phyloP scores from a whole-genome alignment of 2,329 filamentous ascomycete species.

The Penicillium griseofulvum region DNA sequence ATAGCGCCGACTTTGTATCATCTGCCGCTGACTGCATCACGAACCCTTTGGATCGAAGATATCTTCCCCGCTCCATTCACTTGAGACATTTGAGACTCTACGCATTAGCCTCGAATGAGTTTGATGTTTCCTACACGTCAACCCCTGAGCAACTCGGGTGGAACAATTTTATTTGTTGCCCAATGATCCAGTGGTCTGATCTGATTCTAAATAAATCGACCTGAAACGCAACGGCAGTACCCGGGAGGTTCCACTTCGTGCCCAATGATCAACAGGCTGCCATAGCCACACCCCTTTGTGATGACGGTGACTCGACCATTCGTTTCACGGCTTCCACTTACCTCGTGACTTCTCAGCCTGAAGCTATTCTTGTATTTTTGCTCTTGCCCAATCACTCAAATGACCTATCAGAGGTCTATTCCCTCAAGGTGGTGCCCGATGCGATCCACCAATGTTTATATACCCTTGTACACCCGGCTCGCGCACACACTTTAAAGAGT shows the following conservation, averaged over 20 bases:
- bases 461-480: conserved; percentile 13
- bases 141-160: not conserved
- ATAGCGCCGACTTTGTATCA: conserved; percentile 2
- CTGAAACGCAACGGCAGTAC: conserved; percentile 9
- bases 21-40: conserved; percentile 9
- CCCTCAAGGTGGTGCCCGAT: conserved; percentile 24
- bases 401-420: conserved; percentile 22
- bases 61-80: not conserved
- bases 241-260: conserved; percentile 9
- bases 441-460: conserved; percentile 20
- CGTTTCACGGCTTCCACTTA: conserved; percentile 12
- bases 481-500: conserved; percentile 12
- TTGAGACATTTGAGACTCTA: not conserved
- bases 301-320: conserved; percentile 1
- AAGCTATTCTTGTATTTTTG: conserved; percentile 20
- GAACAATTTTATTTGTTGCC: conserved; percentile 4
- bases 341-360: conserved; percentile 17
- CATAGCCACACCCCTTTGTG: conserved; percentile 7
- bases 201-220: conserved; percentile 1
- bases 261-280: conserved; percentile 9
- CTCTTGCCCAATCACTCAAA: conserved; percentile 20
- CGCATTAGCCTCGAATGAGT: not conserved
- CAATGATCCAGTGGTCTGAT: conserved; percentile 5
- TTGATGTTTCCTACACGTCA: not conserved
- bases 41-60: not conserved